Conservation (phyloP, 2,329 filamentous ascomycete genomes). For the Hymenoscyphus linearis region DNA sequence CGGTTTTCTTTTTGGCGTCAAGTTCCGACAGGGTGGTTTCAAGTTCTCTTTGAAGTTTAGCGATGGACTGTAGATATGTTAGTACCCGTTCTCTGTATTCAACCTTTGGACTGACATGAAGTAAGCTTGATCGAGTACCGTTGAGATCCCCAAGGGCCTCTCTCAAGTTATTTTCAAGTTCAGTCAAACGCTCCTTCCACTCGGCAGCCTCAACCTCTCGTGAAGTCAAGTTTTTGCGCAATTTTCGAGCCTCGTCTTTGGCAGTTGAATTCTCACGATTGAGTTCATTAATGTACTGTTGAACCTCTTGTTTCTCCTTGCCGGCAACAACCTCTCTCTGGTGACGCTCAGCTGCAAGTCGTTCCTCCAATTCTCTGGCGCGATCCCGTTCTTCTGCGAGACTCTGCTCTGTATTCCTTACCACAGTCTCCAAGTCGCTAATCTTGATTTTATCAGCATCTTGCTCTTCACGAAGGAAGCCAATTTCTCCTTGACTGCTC, state of each 20-base stretch:
- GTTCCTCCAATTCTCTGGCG: slow-evolving; percentile 63
- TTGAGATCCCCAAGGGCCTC: slow-evolving; percentile 83
- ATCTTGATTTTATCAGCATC: slow-evolving; percentile 98
- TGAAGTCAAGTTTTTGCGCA: slow-evolving; percentile 77
- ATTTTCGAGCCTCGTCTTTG: slow-evolving; percentile 77
- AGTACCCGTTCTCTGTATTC: slow-evolving; percentile 7
- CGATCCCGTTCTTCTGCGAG: slow-evolving; percentile 83
- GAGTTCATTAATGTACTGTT: slow-evolving; percentile 87
- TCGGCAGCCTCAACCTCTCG: slow-evolving; percentile 84
- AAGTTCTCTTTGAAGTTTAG: slow-evolving; percentile 81
- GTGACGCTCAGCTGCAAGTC: slow-evolving; percentile 72
- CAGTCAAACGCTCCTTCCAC: slow-evolving; percentile 86
- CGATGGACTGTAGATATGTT: slow-evolving; percentile 57
- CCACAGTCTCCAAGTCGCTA: slow-evolving; percentile 78
- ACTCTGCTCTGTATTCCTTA: slow-evolving; percentile 72
- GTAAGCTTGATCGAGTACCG: slow-evolving; percentile 76
- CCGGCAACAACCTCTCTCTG: slow-evolving; percentile 83
- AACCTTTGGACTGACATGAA: slow-evolving; percentile 53
- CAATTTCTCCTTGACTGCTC: slow-evolving; percentile 86
- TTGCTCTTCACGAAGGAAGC: slow-evolving; percentile 93
- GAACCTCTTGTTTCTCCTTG: slow-evolving; percentile 90
- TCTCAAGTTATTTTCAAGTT: slow-evolving; percentile 83
- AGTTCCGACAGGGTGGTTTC: slow-evolving; percentile 80
- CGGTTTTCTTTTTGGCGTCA: slow-evolving; percentile 67
- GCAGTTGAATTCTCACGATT: slow-evolving; percentile 75